Evolutionary conservation across 2,329 filamentous ascomycete genomes (phyloP).

Genomic region (Chalara sp.): DNA sequence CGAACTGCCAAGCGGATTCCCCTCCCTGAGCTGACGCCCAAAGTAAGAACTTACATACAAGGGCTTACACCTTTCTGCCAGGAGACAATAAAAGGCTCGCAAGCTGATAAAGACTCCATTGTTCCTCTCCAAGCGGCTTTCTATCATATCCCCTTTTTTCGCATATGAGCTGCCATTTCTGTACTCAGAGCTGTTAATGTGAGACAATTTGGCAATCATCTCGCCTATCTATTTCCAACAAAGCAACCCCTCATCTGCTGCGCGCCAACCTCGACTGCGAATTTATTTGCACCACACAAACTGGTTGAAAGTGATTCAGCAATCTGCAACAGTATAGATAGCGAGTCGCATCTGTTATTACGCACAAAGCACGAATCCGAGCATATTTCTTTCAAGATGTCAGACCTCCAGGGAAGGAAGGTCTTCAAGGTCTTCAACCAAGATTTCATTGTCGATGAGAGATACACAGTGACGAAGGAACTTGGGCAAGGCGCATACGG

Average conservation of each 20-base stretch:
- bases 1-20: too few species aligned
- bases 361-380: not conserved
- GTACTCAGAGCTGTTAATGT: too few species aligned
- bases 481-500: conserved; percentile 96
- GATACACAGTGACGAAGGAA: conserved; percentile 98
- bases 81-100: too few species aligned
- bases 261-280: not conserved
- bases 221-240: not conserved
- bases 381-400: conserved; percentile 15
- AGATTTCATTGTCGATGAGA: conserved; percentile 96
- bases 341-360: not conserved
- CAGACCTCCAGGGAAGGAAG: conserved; percentile 58
- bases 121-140: not conserved
- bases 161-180: not conserved
- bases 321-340: not conserved
- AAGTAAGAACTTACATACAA: too few species aligned
- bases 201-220: not conserved
- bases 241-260: not conserved
- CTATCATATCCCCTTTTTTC: not conserved
- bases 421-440: conserved; percentile 99
- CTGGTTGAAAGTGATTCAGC: not conserved
- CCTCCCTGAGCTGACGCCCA: too few species aligned
- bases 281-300: not conserved
- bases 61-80: too few species aligned
- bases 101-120: too few species aligned